Evolutionary conservation across 306 rosid genomes (phyloP), one percentile per base, ranked within the genome.

Genomic region (Vachellia collinsii): DNA sequence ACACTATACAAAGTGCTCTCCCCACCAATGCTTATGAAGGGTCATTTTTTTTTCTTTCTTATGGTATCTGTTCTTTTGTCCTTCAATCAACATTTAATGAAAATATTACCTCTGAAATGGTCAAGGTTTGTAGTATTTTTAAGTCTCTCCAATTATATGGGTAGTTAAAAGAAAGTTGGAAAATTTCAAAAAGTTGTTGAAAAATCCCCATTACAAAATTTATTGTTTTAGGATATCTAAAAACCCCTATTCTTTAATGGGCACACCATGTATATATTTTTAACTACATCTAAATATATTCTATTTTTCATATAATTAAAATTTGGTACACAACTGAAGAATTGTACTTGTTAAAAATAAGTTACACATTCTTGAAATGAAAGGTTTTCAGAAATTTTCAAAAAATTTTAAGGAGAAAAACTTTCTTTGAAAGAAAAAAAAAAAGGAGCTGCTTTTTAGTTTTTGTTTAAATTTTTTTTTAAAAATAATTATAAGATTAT

Each of bases 1-100:
- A 61, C 61, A 44, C 58, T 62, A 39, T 72, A 22, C 64, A 76
- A 36, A 65, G 80, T 77, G 54, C 70, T 85, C 70, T 56, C 12
- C 20, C 36, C 71, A 59, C 51, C 67, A 34, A 50, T 72, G 74
- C 62, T 47, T 6, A 29, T 39, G 77, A 76, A 80, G 53, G 81
- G 76, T 29, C 38, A 29, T 36, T 72, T 77, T 70, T 81, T 41
- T 29, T 29, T 48, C 20, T 56, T 56, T 11, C 4, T 19, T 54
- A 51, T 20, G 20, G 29, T 20, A 56, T 58, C 37, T 58, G 29
- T 22, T 58, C 36, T 36, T 72, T 81, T 72, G 34, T 82, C 62
- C 62, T 7, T 20, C 4, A 56, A 56, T 20, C 29, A 56, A 0
- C 62, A 7, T 20, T n/a, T n/a, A 7, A 53, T 53, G 62, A 56